A percentile compares a stretch with the other conserved stretches of the same genome.
Evolutionary conservation across 352 stramenopile species (phyloP).

Genomic region (Phytophthora parvispora): DNA sequence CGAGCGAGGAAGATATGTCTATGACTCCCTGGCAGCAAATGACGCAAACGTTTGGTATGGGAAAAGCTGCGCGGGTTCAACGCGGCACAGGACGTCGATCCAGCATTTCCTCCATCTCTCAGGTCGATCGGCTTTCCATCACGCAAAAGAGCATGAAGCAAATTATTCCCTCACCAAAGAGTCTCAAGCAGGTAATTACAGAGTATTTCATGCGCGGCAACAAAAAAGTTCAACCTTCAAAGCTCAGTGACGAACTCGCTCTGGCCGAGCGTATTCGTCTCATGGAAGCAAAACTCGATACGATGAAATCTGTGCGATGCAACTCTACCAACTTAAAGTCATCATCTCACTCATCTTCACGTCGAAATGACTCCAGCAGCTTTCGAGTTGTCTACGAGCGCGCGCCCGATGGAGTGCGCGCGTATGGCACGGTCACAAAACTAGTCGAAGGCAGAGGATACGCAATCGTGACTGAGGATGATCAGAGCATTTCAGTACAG

Average conservation of each 20-base stretch:
- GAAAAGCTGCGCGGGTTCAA: constrained; percentile 39
- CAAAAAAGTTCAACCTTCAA: constrained; percentile 73
- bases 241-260: constrained; percentile 28
- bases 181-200: constrained; percentile 69
- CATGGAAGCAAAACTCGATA: constrained; percentile 45
- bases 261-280: constrained; percentile 41
- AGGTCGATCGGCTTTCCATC: constrained; percentile 68
- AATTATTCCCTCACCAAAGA: constrained; percentile 56
- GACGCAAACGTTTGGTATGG: constrained; percentile 86
- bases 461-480: constrained; percentile 67
- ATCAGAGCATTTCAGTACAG: constrained; percentile 71
- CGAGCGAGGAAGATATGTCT: constrained; percentile 78
- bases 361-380: constrained; percentile 11
- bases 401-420: constrained; percentile 42
- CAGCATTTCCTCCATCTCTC: constrained; percentile 72
- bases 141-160: constrained; percentile 63
- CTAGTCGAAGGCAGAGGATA: constrained; percentile 51
- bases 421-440: constrained; percentile 72
- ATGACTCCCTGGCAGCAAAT: constrained; percentile 90
- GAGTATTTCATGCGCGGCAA: constrained; percentile 75
- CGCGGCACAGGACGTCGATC: constrained; percentile 52
- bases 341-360: background rate
- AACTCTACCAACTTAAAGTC: constrained; percentile 6
- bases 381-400: constrained; percentile 64
- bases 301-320: constrained; percentile 32